Conservation (phyloP, 257 asterid genomes). For the Cynanchum wilfordii region DNA sequence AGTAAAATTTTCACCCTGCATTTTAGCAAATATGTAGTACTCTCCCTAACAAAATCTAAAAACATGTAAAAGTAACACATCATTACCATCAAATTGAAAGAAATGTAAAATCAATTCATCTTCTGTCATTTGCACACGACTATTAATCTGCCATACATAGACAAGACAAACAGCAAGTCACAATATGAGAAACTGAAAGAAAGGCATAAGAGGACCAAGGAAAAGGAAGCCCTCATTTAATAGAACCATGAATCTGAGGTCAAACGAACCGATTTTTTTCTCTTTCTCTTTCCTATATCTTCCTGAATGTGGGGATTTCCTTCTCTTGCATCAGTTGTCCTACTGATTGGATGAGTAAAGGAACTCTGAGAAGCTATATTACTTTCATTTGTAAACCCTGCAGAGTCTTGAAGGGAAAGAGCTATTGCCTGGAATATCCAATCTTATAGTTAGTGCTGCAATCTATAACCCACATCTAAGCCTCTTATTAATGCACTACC, state of each 20-base stretch:
- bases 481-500: not conserved
- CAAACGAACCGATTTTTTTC: conserved; percentile 57
- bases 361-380: conserved; percentile 29
- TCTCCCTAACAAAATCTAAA: conserved; percentile 5
- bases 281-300: conserved; percentile 50
- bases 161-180: conserved; percentile 7
- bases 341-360: conserved; percentile 11
- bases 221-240: conserved; percentile 9
- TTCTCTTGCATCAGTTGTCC: conserved; percentile 21
- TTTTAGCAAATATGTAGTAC: not conserved
- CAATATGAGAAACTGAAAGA: conserved; percentile 12
- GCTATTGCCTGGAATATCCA: conserved; percentile 69
- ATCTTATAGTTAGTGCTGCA: not conserved
- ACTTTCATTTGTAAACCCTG: conserved; percentile 30
- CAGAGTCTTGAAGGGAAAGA: conserved; percentile 64
- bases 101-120: conserved; percentile 82
- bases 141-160: conserved; percentile 40
- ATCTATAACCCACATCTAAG: not conserved
- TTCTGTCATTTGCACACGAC: conserved; percentile 80
- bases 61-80: conserved; percentile 10
- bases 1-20: not conserved
- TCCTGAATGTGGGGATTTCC: conserved; percentile 28
- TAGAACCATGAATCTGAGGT: conserved; percentile 16
- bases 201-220: conserved; percentile 6
- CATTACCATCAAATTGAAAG: conserved; percentile 89